Evolutionary conservation across 495 filamentous ascomycete genomes (phyloP).

Genomic region (Aspergillus ostianus): DNA sequence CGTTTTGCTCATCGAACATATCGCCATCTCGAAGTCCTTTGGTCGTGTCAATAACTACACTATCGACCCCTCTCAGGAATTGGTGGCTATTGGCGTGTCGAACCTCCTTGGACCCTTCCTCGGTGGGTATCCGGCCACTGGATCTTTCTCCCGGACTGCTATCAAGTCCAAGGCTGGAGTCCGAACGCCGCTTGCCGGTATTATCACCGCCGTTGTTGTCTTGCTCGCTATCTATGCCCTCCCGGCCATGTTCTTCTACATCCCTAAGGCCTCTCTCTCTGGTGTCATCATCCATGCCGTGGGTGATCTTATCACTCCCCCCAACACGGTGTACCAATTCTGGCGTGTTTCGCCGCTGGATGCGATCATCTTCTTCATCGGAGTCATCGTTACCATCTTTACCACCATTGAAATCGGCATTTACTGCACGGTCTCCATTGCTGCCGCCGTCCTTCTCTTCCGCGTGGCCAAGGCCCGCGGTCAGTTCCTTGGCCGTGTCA

Average conservation of each 20-base stretch:
- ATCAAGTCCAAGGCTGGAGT: constrained; percentile 99
- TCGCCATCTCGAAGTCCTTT: constrained; percentile 98
- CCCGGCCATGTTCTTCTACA: constrained; percentile 91
- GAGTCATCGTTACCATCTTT: constrained; percentile 90
- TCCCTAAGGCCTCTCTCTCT: constrained; percentile 79
- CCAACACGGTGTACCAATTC: constrained; percentile 93
- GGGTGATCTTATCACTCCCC: constrained; percentile 89
- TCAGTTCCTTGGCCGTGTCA: constrained; percentile 83
- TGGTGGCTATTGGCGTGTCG: constrained; percentile 90
- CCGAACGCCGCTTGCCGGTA: constrained; percentile 85
- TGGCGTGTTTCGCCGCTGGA: constrained; percentile 92
- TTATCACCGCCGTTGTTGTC: constrained; percentile 86
- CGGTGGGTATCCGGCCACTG: constrained; percentile 90
- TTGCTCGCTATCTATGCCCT: constrained; percentile 94
- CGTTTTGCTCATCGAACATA: constrained; percentile 92
- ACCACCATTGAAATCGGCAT: constrained; percentile 87
- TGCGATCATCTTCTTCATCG: constrained; percentile 89
- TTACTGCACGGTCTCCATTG: constrained; percentile 77
- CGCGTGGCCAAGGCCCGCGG: constrained; percentile 82
- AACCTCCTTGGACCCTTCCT: constrained; percentile 94
- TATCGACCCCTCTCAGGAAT: constrained; percentile 96
- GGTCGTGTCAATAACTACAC: constrained; percentile 96
- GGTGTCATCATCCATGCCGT: constrained; percentile 98
- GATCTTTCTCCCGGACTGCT: constrained; percentile 94
- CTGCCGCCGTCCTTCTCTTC: constrained; percentile 77